Evolutionary conservation across 305 asterid genomes (phyloP).

Genomic region (Fraxinus latifolia): DNA sequence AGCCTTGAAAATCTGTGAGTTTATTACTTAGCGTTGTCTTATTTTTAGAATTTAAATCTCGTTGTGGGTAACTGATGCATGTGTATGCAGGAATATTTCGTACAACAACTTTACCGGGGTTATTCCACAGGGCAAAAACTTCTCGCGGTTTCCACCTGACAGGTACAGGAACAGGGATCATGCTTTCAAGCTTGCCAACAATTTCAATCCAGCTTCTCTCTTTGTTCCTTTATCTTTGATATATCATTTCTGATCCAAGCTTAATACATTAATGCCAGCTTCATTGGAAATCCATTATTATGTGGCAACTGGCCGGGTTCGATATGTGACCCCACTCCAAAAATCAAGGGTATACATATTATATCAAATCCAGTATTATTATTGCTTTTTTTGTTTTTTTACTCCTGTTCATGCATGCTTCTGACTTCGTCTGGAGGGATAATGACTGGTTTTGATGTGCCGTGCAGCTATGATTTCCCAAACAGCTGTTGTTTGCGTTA

Average conservation of each 20-base stretch:
- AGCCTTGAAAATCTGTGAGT: slow-evolving; percentile 84
- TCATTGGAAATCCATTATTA: slow-evolving; percentile 67
- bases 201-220: background rate
- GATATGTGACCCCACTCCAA: slow-evolving; percentile 64
- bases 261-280: slow-evolving; percentile 42
- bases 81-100: slow-evolving; percentile 63
- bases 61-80: slow-evolving; percentile 20
- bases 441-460: background rate
- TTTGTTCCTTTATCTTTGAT: slow-evolving; percentile 5
- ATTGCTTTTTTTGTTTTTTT: background rate
- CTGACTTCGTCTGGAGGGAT: background rate
- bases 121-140: slow-evolving; percentile 68
- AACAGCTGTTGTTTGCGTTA: slow-evolving; percentile 60
- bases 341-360: slow-evolving; percentile 50
- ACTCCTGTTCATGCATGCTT: background rate
- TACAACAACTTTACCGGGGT: slow-evolving; percentile 80
- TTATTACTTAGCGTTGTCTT: background rate
- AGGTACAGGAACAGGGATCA: slow-evolving; percentile 42
- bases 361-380: background rate
- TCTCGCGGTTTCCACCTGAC: slow-evolving; percentile 76
- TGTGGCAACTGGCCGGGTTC: slow-evolving; percentile 96
- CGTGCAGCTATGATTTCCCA: slow-evolving; percentile 65
- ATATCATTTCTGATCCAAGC: background rate
- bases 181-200: background rate
- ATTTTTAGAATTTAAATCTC: background rate